Percentiles rank a stretch among this genome's conserved stretches.
phyloP scores from a whole-genome alignment of 1,284 basidiomycete species.

The Cutaneotrichosporon cavernicola region DNA sequence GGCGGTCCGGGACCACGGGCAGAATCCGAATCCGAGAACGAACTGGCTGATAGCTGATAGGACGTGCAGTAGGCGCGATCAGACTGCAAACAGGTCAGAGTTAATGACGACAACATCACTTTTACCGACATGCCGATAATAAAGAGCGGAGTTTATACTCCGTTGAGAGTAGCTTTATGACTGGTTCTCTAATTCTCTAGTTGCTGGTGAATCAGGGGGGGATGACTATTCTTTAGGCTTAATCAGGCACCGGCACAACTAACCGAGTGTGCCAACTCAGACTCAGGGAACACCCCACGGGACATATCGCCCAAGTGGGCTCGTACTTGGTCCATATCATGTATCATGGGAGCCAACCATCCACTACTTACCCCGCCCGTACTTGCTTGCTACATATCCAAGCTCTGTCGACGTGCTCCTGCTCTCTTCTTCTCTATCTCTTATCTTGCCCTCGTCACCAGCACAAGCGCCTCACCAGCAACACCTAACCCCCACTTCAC shows the following conservation, averaged over 20 bases:
- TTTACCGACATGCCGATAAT: too few relatives aligned
- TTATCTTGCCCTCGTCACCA: neutral
- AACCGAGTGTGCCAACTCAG: neutral
- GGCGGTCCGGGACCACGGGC: too few relatives aligned
- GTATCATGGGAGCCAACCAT: neutral
- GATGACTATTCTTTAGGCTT: neutral
- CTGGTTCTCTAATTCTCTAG: neutral
- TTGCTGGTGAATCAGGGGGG: too few relatives aligned
- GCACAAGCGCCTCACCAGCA: too few relatives aligned
- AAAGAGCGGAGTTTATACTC: neutral
- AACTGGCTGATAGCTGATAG: too few relatives aligned
- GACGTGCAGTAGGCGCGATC: too few relatives aligned
- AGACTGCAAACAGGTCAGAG: too few relatives aligned
- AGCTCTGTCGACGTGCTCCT: neutral
- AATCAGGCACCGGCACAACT: neutral
- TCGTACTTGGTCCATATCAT: neutral
- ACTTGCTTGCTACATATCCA: neutral
- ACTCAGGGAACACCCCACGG: neutral
- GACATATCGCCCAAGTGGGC: neutral
- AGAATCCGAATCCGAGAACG: too few relatives aligned
- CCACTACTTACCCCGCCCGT: neutral
- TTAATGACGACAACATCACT: too few relatives aligned
- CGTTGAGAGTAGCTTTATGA: neutral
- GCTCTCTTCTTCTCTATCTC: neutral
- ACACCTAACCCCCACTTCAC: too few relatives aligned